Evolutionary conservation across 192 early-diverging fungal species (phyloP).

Genomic region (Martensiomyces pterosporus): DNA sequence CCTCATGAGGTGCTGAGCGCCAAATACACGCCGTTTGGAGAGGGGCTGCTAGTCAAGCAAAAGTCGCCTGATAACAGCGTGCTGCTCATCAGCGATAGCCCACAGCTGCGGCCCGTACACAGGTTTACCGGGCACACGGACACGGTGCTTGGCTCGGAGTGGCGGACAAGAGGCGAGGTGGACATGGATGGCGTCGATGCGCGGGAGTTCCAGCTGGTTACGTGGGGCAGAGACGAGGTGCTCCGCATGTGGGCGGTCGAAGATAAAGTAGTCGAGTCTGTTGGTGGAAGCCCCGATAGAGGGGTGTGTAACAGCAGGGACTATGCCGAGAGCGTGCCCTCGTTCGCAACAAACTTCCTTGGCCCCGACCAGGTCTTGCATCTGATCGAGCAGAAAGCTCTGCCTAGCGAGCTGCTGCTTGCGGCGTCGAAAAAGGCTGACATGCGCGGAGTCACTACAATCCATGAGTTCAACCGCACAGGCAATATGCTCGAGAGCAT

Average conservation of each 20-base stretch:
- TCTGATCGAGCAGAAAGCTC: conserved; percentile 11
- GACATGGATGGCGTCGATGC: conserved; percentile 1
- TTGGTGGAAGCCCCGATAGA: conserved; percentile 4
- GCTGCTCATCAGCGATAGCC: conserved; percentile 15
- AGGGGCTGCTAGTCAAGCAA: conserved; percentile 28
- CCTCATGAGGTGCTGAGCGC: conserved; percentile 25
- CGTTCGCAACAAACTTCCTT: conserved; percentile 41
- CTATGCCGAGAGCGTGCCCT: conserved; percentile 3
- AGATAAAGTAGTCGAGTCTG: conserved; percentile 8
- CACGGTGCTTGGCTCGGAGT: conserved; percentile 26
- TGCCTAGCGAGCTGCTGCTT: conserved; percentile 23
- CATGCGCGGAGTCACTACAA: conserved; percentile 8
- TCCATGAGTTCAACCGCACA: conserved; percentile 15
- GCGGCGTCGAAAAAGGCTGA: conserved; percentile 10
- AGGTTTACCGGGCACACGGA: conserved; percentile 34
- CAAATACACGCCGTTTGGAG: conserved; percentile 37
- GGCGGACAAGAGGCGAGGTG: conserved; percentile 18
- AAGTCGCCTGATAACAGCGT: conserved; percentile 13
- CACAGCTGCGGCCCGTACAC: conserved; percentile 16
- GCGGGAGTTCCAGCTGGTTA: conserved; percentile 36
- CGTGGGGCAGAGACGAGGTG: conserved; percentile 44
- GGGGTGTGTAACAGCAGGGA: background rate
- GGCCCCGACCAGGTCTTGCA: conserved; percentile 41
- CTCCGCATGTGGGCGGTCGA: conserved; percentile 39
- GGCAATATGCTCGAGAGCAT: conserved; percentile 17